phyloP scores from a whole-genome alignment of 495 filamentous ascomycete genomes.

The Physcia stellaris region DNA sequence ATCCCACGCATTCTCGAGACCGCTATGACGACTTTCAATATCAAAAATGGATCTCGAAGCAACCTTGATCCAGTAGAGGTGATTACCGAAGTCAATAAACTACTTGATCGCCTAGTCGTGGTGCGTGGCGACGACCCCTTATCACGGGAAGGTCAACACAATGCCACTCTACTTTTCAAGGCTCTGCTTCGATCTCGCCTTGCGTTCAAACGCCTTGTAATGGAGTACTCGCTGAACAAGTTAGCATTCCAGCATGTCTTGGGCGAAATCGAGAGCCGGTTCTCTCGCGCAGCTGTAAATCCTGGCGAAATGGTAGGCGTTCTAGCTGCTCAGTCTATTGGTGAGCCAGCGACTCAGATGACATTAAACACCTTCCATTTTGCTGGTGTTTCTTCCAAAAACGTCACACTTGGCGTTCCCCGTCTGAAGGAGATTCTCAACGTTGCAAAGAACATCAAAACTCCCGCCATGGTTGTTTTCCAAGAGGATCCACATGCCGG shows the following conservation, averaged over 20 bases:
- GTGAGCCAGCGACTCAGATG: conserved; percentile 98
- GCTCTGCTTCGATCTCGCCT: conserved; percentile 78
- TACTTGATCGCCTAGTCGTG: conserved; percentile 65
- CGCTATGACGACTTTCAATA: conserved; percentile 77
- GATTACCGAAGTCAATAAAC: conserved; percentile 61
- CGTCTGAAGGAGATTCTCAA: conserved; percentile 99
- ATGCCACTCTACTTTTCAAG: conserved; percentile 82
- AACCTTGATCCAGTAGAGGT: conserved; percentile 84
- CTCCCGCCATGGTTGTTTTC: conserved; percentile 93
- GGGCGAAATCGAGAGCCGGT: conserved; percentile 80
- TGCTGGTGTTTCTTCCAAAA: conserved; percentile 98
- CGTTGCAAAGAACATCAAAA: conserved; percentile 95
- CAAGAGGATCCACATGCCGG: conserved; percentile 41
- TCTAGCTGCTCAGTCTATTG: conserved; percentile 93
- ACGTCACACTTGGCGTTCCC: conserved; percentile 96
- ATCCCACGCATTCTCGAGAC: conserved; percentile 79
- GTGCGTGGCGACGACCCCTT: conserved; percentile 74
- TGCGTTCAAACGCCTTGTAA: conserved; percentile 81
- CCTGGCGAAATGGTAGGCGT: conserved; percentile 99
- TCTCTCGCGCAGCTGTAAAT: conserved; percentile 62
- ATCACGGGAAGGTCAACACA: conserved; percentile 74
- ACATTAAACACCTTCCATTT: conserved; percentile 99
- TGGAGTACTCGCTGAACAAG: conserved; percentile 72
- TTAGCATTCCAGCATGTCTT: conserved; percentile 86
- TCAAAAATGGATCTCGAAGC: conserved; percentile 70